Conservation (phyloP, 371 early-diverging fungal genomes). For the Haplosporangium sp. region DNA sequence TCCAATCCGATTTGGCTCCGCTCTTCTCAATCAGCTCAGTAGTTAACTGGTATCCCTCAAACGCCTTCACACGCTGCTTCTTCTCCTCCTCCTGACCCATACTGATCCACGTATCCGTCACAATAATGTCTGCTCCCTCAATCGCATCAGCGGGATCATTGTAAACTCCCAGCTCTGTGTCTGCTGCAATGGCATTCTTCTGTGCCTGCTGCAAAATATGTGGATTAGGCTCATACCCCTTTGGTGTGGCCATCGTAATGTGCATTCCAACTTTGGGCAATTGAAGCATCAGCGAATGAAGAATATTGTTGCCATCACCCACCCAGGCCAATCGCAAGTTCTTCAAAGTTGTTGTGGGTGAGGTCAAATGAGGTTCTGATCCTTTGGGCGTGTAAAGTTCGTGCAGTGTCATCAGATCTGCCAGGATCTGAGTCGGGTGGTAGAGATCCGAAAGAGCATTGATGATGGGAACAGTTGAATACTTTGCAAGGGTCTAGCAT, state of each 20-base stretch:
- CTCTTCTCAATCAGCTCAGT: slow-evolving; percentile 79
- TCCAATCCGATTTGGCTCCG: slow-evolving; percentile 87
- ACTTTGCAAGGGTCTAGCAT: slow-evolving; percentile 76
- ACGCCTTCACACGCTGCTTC: slow-evolving; percentile 81
- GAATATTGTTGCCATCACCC: slow-evolving; percentile 96
- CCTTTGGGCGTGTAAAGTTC: slow-evolving; percentile 69
- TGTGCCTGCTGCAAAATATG: slow-evolving; percentile 73
- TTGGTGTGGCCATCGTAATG: slow-evolving; percentile 87
- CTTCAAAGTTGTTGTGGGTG: slow-evolving; percentile 66
- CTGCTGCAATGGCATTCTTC: slow-evolving; percentile 61
- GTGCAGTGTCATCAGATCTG: slow-evolving; percentile 94
- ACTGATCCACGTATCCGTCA: slow-evolving; percentile 97
- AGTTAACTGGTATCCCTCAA: slow-evolving; percentile 91
- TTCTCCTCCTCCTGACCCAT: slow-evolving; percentile 98
- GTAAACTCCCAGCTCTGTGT: slow-evolving; percentile 68
- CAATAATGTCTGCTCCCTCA: slow-evolving; percentile 84
- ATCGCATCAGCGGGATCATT: slow-evolving; percentile 83
- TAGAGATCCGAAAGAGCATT: slow-evolving; percentile 94
- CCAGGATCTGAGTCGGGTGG: slow-evolving; percentile 96
- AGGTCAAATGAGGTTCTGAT: slow-evolving; percentile 38
- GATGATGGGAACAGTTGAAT: slow-evolving; percentile 92
- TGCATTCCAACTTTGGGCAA: slow-evolving; percentile 90
- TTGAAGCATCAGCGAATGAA: slow-evolving; percentile 88
- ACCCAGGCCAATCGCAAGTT: slow-evolving; percentile 92
- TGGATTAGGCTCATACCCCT: slow-evolving; percentile 78